phyloP scores from a whole-genome alignment of 768 basidiomycete species.

The Sistotremastrum niveocremeum region DNA sequence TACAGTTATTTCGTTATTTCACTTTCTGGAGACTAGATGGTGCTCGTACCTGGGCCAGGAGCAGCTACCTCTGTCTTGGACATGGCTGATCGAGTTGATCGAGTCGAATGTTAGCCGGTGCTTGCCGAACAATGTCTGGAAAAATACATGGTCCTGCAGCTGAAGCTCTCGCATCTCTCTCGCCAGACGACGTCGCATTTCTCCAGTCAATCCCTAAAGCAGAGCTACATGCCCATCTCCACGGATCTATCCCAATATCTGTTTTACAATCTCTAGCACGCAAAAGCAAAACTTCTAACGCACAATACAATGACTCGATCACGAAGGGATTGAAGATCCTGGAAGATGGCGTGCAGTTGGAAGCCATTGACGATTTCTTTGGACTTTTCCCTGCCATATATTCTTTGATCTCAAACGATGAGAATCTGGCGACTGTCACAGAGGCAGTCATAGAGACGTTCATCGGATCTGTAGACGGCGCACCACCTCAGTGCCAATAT shows the following conservation, averaged over 20 bases:
- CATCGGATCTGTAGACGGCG: slow-evolving; percentile 24
- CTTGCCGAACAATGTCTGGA: background rate
- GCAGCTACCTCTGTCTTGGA: too few species aligned
- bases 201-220: slow-evolving; percentile 60
- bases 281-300: slow-evolving; percentile 17
- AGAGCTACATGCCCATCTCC: slow-evolving; percentile 77
- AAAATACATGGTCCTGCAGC: slow-evolving; percentile 22
- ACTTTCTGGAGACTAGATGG: too few species aligned
- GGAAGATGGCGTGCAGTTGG: slow-evolving; percentile 27
- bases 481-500: slow-evolving; percentile 45
- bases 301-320: slow-evolving; percentile 17
- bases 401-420: slow-evolving; percentile 51
- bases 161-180: slow-evolving; percentile 40
- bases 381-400: slow-evolving; percentile 66
- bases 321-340: slow-evolving; percentile 29
- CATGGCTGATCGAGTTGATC: too few species aligned
- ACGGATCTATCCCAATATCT: slow-evolving; percentile 65
- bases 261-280: slow-evolving; percentile 49
- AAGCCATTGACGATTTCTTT: slow-evolving; percentile 63
- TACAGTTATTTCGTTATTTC: too few species aligned
- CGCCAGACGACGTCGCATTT: slow-evolving; percentile 38
- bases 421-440: slow-evolving; percentile 39
- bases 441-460: slow-evolving; percentile 55
- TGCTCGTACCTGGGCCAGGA: too few species aligned
- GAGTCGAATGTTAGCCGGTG: too few species aligned